Evolutionary conservation across 768 basidiomycete genomes (phyloP), one percentile per base, ranked within the genome.

Genomic region (Pisolithus sp.): DNA sequence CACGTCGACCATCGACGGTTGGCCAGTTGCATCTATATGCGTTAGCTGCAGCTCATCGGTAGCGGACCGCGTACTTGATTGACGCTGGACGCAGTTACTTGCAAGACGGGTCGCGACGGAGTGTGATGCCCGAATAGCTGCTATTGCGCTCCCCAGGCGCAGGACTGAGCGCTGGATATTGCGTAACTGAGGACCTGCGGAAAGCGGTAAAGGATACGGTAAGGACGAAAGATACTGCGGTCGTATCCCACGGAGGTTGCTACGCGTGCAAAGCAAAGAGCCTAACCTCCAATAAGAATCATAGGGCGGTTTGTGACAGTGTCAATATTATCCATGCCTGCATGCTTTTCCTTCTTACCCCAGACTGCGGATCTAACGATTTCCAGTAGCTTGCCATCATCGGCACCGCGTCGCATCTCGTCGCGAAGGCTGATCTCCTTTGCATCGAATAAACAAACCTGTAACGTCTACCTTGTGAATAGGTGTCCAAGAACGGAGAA

Each of bases 211-310:
- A 41, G 34, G 5, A 17, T 50, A 37, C 30, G 67, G 61, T 54
- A 68, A 64, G 60, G 57, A 12, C 44, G 44, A 28, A 39, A 39
- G 40, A 53, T 49, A 42, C 21, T 48, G 56, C 58, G 61, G 38
- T 48, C 57, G 46, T 56, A 55, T 59, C 37, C 39, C 51, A 15
- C 58, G 15, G 30, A 21, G 34, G 17, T 37, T 45, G 57, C 52
- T 39, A 38, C 41, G n/a, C 41, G 49, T 53, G 59, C 52, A 53
- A 58, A 63, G 49, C 58, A 56, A 71, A 65, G 57, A 63, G 81
- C 79, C 88, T 80, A 94, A 84, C 92, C 92, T 70, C 92, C 93
- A 68, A 94, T 94, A 54, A 90, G 73, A 56, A 93, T 93, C 91
- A 94, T 94, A 10, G 90, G 87, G 47, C 87, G 76, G 70, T 92